These are phyloP conservation scores for Dictyostelium discoideum DNA, from an alignment of 78 protist genomes.

Conservation along the genomic window DNA sequence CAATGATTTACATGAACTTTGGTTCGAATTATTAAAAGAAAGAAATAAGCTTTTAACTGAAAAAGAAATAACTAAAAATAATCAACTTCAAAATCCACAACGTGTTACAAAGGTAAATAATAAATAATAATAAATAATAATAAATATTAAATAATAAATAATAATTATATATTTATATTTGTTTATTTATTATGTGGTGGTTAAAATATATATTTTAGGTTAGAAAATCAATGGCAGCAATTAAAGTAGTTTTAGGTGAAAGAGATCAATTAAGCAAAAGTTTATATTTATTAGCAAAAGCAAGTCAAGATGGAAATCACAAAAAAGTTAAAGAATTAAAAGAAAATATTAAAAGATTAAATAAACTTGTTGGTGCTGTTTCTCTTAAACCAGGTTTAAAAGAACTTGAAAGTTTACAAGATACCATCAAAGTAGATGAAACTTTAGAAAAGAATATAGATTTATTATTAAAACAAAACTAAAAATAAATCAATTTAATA, in stretches of 20 bases:
- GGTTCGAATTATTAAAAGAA: slow-evolving; percentile 86
- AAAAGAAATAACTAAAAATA: neutral
- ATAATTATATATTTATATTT: neutral
- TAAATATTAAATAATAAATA: too few species aligned
- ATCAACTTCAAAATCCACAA: slow-evolving; percentile 23
- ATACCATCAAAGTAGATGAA: slow-evolving; percentile 26
- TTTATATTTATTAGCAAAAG: slow-evolving; percentile 36
- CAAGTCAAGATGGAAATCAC: neutral
- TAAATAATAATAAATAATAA: neutral
- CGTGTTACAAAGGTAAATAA: slow-evolving; percentile 56
- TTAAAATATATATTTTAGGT: neutral
- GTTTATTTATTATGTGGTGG: neutral
- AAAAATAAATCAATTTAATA: neutral
- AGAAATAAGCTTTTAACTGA: slow-evolving; percentile 80
- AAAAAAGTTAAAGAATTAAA: neutral
- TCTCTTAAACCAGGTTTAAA: slow-evolving; percentile 59
- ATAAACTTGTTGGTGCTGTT: slow-evolving; percentile 61
- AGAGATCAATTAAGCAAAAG: slow-evolving; percentile 51
- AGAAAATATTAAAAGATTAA: slow-evolving; percentile 6
- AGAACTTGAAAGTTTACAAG: slow-evolving; percentile 48
- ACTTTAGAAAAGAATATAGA: slow-evolving; percentile 17
- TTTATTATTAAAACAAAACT: neutral
- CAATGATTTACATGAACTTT: slow-evolving; percentile 84
- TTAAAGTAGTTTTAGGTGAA: slow-evolving; percentile 63
- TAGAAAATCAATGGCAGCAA: slow-evolving; percentile 62